These are phyloP conservation scores for Sugiyamaella sp. DNA, from an alignment of 1,139 yeast genomes.

Conservation along the genomic window DNA sequence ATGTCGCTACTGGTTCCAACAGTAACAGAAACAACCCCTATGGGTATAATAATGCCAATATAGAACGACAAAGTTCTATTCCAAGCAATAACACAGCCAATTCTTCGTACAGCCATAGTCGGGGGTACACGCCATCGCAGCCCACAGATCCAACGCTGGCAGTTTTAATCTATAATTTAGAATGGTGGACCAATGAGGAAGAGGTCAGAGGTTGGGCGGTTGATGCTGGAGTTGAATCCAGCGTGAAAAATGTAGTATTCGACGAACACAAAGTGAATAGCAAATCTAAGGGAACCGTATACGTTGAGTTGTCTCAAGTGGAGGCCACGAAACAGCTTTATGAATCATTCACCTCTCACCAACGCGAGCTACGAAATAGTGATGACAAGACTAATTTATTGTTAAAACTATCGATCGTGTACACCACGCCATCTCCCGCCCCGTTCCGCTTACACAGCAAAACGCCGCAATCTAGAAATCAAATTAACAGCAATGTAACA, in stretches of 20 bases:
- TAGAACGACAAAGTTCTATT: background rate
- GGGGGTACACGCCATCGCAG: slow-evolving; percentile 6
- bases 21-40: background rate
- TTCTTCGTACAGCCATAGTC: background rate
- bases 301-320: slow-evolving; percentile 26
- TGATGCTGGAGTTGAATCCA: slow-evolving; percentile 32
- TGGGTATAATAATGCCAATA: slow-evolving; percentile 1
- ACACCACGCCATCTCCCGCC: slow-evolving; percentile 7
- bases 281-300: slow-evolving; percentile 39
- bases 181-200: slow-evolving; percentile 43
- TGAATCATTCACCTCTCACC: slow-evolving; percentile 3
- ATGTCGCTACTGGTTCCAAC: background rate
- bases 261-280: slow-evolving; percentile 43
- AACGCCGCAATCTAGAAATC: background rate
- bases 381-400: background rate
- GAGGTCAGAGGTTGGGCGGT: slow-evolving; percentile 41
- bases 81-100: slow-evolving; percentile 2
- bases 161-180: slow-evolving; percentile 33
- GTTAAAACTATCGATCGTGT: slow-evolving; percentile 1
- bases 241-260: slow-evolving; percentile 35
- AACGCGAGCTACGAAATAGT: background rate
- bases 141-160: slow-evolving; percentile 12
- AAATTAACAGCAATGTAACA: background rate
- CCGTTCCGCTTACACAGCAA: slow-evolving; percentile 10
- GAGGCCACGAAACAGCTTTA: slow-evolving; percentile 26